Conservation (phyloP, 148 eudicot species). For the Polygonum aviculare region DNA sequence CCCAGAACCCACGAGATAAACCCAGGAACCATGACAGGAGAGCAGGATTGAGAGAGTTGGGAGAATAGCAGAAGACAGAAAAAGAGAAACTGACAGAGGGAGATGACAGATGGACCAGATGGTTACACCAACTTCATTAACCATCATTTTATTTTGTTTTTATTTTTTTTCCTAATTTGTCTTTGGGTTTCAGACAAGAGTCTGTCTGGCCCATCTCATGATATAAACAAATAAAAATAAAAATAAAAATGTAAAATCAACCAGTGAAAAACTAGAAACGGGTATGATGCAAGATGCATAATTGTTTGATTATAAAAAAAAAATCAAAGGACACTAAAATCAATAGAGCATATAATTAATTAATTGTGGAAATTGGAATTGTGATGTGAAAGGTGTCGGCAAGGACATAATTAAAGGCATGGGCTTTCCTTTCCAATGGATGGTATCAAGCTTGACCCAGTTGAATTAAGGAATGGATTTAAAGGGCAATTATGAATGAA, state of each 20-base stretch:
- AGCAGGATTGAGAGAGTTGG: not conserved
- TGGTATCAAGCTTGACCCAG: not conserved
- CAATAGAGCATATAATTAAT: not conserved
- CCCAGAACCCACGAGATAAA: not conserved
- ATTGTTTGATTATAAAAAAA: not conserved
- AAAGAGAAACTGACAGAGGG: constrained; percentile 1
- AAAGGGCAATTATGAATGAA: no score
- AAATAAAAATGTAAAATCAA: no score
- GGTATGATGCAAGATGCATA: no score
- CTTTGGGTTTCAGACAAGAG: not conserved
- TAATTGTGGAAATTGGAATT: not conserved
- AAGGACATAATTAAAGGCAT: not conserved
- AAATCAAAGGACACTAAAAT: not conserved
- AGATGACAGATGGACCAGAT: not conserved
- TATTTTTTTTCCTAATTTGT: not conserved
- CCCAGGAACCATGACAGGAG: not conserved
- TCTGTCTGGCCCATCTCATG: not conserved
- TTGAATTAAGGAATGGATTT: no score
- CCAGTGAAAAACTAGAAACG: no score
- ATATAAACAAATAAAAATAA: not conserved
- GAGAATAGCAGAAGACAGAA: not conserved
- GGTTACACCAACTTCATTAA: constrained; percentile 4
- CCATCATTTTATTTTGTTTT: not conserved
- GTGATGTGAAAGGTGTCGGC: not conserved
- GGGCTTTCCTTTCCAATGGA: no score